Base-by-base conservation (phyloP, 306 rosid genomes). In the Castanea mollissima region DNA sequence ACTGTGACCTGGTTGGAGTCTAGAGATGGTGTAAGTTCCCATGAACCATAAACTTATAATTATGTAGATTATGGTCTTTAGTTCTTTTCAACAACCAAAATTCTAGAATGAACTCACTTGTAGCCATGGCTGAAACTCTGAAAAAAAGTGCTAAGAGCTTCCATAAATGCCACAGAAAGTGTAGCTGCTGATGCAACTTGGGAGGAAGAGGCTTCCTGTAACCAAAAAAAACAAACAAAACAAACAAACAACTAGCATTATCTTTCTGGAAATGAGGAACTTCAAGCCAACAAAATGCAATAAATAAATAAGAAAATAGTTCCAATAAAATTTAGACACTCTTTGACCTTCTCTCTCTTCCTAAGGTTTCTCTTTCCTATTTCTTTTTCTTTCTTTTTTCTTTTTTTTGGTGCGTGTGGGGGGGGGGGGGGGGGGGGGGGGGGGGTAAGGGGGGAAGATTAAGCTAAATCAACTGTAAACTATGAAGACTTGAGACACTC, bases 91-190 rank as follows among this genome's bases (percentile, higher is more conserved):
- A 49, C 57, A 49, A 29, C 41, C 52, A 29, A 52, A 76, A 44
- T 77, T 21, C 21, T 18, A 16, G 70, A 70, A 21, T 29, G 72
- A 86, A 89, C 97, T 86, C 73, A 95, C 99, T 78, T 91, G 91
- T 91, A 93, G 58, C 91, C 97, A 82, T 89, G 98, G 83, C 84
- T 90, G 87, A 95, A 93, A 87, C 81, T 89, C 86, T 93, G 90
- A 80, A 95, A 93, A 82, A 93, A 55, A 76, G 97, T 91, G 82
- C 99, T 83, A 67, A 95, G 97, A 84, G 98, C 98, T 93, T 95
- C 99, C 98, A 95, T 95, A 75, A 95, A 95, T 69, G 98, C 99
- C 68, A 95, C 98, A 84, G 98, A 89, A 80, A 95, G 89, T 56
- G 98, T 93, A 73, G 94, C 91, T 29, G 99, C 96, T 21, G 97